Base-by-base conservation (phyloP, 2,329 filamentous ascomycete species). In the Alternaria ventricosa region DNA sequence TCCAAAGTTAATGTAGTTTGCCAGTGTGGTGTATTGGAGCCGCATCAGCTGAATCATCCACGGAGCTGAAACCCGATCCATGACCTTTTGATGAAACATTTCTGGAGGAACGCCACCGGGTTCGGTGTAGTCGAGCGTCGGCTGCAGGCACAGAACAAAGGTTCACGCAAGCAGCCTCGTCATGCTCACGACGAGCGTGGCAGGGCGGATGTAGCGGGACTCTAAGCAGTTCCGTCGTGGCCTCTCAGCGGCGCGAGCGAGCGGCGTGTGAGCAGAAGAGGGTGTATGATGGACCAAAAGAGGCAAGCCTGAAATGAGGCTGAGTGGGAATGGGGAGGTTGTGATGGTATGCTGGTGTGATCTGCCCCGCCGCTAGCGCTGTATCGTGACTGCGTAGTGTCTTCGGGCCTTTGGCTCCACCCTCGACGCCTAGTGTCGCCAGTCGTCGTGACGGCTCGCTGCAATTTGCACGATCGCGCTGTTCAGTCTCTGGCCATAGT, bases 141-240 rank as follows among this genome's bases (percentile, higher is more conserved):
- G 61, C 54, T 61, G 59, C 64, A 66, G 55, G 63, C 57, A 66
- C 63, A 63, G 64, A 72, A 69, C 68, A 59, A 72, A 68, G 60
- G 73, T 76, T 75, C 71, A 70, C 74, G 71, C 72, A 59, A 67
- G 63, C 64, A 67, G 61, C 64, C 59, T 69, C 59, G 65, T 68
- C 66, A 63, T 44, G 60, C 49, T 41, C 49, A 28, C 23, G 50
- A 53, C 45, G 27, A 44, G 62, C 68, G 59, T 69, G 70, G 66
- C 55, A 70, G 54, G 60, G 63, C 49, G 53, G 66, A 55, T 57
- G 64, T 53, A 60, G 55, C 56, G 58, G 54, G 60, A 66, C 55
- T 68, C 60, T 36, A 53, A 57, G 51, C 60, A 64, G 67, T 53
- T 36, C 67, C 65, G 74, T 73, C 71, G 76, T 72, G 72, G 57